These are phyloP conservation scores for Schwanniomyces vanrijiae DNA, from an alignment of 805 yeast species.

Conservation along the genomic window DNA sequence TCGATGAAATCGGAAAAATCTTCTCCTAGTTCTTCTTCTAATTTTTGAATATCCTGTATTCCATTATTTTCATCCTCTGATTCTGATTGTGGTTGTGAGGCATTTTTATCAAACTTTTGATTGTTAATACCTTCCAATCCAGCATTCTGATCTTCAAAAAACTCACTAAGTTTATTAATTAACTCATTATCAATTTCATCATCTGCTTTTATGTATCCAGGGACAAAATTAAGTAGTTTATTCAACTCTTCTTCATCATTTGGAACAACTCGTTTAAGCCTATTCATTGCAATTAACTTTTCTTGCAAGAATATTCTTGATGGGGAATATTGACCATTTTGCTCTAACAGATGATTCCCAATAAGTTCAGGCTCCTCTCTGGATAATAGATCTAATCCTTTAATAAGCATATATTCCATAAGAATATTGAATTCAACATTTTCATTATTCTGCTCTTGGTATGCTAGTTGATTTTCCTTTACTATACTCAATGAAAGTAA, in stretches of 20 bases:
- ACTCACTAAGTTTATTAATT: conserved; percentile 3
- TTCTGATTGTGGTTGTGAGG: conserved; percentile 4
- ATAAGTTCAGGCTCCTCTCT: background rate
- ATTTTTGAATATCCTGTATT: conserved; percentile 11
- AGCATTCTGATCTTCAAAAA: conserved; percentile 8
- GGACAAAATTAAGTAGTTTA: conserved; percentile 1
- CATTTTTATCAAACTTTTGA: conserved; percentile 1
- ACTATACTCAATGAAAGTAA: conserved; percentile 5
- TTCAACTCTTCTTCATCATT: conserved; percentile 5
- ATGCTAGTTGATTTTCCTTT: conserved; percentile 2
- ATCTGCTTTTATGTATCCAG: background rate
- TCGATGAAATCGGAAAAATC: conserved; percentile 9
- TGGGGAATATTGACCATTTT: background rate
- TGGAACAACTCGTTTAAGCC: background rate
- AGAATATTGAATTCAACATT: background rate
- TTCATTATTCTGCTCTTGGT: background rate
- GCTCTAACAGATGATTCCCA: background rate
- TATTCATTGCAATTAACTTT: conserved; percentile 7
- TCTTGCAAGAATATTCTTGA: conserved; percentile 11
- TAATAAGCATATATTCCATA: conserved; percentile 1
- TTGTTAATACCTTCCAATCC: conserved; percentile 9
- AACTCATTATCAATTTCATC: conserved; percentile 5
- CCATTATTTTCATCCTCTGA: conserved; percentile 14
- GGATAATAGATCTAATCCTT: conserved; percentile 1
- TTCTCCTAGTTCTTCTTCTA: conserved; percentile 9